Evolutionary conservation across 371 early-diverging fungal species (phyloP), one percentile per base, ranked within the genome.

Genomic region (Mucor ambiguus): DNA sequence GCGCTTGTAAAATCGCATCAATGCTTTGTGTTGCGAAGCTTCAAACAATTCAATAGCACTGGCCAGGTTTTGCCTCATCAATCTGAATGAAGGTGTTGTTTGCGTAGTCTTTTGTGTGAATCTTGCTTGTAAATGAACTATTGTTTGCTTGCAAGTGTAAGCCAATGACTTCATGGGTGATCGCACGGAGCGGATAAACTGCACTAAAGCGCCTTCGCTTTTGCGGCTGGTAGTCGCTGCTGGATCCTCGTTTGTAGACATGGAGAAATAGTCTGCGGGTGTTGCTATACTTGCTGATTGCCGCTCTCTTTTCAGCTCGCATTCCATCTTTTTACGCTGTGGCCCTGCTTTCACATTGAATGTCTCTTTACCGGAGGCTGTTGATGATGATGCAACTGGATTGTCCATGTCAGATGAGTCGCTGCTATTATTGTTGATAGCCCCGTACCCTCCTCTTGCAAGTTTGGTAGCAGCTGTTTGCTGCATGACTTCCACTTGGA

Each of bases 101-200:
- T 58, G n/a, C 4, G 67, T 64, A 3, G 67, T 67, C 22, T 66
- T 46, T 9, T 59, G 41, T 12, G 67, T 70, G 52, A 87, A 84
- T 28, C 76, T 70, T 1, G 79, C 72, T 66, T 85, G 82, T 16
- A 86, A 61, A 64, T 85, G 84, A 58, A 75, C 66, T 32, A 84
- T 83, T 0, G 86, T 86, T 52, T 82, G 73, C 61, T 88, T 87
- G 66, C 89, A 87, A 0, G 89, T 88, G 37, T 74, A 78, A 1
- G 85, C 85, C 12, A 88, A 66, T 8, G 87, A 81, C 58, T 87
- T 85, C 80, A 87, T 82, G 2, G 82, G 85, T 30, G 77, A 81
- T 20, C 85, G 72, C 7, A 88, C 78, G 9, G 75, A 78, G 22
- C 66, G 62, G 44, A 88, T 76, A 62, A 86, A 86, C 37, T 87